Conservation (phyloP, 345 rosid species). For the Gossypium rotundifolium region DNA sequence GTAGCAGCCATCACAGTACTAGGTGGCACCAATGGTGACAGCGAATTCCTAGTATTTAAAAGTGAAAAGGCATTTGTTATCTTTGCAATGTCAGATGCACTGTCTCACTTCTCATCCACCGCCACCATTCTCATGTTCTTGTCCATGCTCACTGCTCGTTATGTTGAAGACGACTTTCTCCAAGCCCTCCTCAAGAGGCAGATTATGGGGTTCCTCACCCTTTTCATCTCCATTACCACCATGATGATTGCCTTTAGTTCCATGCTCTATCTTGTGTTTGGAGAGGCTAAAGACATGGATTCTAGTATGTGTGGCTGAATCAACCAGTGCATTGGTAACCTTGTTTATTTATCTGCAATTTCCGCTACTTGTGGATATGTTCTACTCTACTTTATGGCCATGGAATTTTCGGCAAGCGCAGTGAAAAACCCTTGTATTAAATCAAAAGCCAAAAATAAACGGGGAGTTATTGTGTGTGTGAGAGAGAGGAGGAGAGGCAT, state of each 20-base stretch:
- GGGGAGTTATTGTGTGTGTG: neutral
- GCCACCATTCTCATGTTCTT: slow-evolving; percentile 26
- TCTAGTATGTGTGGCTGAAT: neutral
- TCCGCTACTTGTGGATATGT: slow-evolving; percentile 17
- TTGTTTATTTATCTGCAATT: slow-evolving; percentile 15
- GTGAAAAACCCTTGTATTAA: neutral
- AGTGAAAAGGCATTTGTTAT: slow-evolving; percentile 5
- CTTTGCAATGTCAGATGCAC: slow-evolving; percentile 17
- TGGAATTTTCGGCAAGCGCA: neutral
- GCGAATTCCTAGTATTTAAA: slow-evolving; percentile 11
- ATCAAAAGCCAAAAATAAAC: neutral
- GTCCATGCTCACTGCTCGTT: slow-evolving; percentile 21
- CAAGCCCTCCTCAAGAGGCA: slow-evolving; percentile 18
- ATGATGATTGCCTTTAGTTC: slow-evolving; percentile 25
- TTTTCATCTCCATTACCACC: slow-evolving; percentile 17
- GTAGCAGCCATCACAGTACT: slow-evolving; percentile 25
- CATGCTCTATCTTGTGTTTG: slow-evolving; percentile 7
- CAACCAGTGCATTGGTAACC: slow-evolving; percentile 11
- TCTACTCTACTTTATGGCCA: slow-evolving; percentile 14
- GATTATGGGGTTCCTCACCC: slow-evolving; percentile 7
- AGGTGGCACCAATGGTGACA: slow-evolving; percentile 12
- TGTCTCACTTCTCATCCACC: slow-evolving; percentile 18
- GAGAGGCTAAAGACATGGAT: neutral
- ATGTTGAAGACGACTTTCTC: slow-evolving; percentile 24
- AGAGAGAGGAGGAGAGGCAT: neutral